Evolutionary conservation across 1,284 basidiomycete species (phyloP), one percentile per base, ranked within the genome.

Genomic region (Rhizoctonia solani): DNA sequence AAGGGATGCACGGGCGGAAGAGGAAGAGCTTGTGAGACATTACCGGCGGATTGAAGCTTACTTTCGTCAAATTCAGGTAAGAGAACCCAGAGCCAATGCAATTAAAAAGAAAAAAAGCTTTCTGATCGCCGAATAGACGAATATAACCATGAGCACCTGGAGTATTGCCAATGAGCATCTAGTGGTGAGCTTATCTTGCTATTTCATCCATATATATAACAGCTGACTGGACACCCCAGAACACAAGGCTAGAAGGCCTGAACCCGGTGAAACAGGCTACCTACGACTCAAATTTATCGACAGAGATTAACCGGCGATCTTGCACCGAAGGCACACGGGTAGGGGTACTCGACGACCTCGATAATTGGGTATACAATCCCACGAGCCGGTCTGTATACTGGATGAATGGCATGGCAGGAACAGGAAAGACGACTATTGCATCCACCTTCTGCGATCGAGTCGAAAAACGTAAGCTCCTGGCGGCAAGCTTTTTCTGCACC

Each of bases 331-430:
- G 32, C 19, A 63, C 58, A 19, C 46, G 58, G 13, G 8, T n/a
- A 34, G 25, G 13, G 14, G 21, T 63, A 16, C 46, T 63, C 19
- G 9, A n/a, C 16, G 32, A 27, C 4, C 23, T 63, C 5, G 19
- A 29, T 11, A 14, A 19, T 9, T 63, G 58, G 58, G 13, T 44
- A 25, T 30, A 49, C 19, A 19, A 59, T 42, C 4, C 44, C 11
- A 16, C 19, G 41, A 4, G 4, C 32, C 14, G 6, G 41, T 21
- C 41, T n/a, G n/a, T 49, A 11, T 49, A 49, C 21, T 75, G 75
- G 75, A 69, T 78, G 37, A 70, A 69, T 23, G 77, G 78, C 3
- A 71, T 69, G 68, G 73, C 75, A 11, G 74, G 76, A 19, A 71
- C 70, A 1, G 76, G 75, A 1, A 76, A 76, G 49, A 72, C 73